Conservation (phyloP, 495 filamentous ascomycete species). For the Letharia columbiana region DNA sequence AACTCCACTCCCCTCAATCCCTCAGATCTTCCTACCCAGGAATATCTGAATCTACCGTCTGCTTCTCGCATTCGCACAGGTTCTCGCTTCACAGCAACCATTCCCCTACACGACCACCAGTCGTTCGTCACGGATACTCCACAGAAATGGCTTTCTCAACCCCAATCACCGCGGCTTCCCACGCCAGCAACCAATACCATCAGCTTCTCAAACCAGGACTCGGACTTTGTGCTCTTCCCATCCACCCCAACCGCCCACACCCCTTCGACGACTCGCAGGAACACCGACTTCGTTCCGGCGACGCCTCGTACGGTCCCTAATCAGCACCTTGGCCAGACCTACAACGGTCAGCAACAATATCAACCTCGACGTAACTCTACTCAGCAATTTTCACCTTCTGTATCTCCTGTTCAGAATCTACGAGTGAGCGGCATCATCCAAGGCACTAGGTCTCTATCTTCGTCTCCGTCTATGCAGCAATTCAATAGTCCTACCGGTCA, state of each 20-base stretch:
- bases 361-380: slow-evolving; percentile 20
- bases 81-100: slow-evolving; percentile 27
- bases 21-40: slow-evolving; percentile 27
- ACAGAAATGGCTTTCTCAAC: slow-evolving; percentile 27
- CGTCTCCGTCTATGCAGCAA: slow-evolving; percentile 23
- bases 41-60: slow-evolving; percentile 23
- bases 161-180: slow-evolving; percentile 26
- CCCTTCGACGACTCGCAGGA: slow-evolving; percentile 16
- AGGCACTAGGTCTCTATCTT: slow-evolving; percentile 20
- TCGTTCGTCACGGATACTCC: slow-evolving; percentile 28
- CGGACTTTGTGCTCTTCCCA: slow-evolving; percentile 27
- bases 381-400: slow-evolving; percentile 23
- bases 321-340: slow-evolving; percentile 18
- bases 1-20: slow-evolving; percentile 22
- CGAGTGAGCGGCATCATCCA: slow-evolving; percentile 26
- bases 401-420: slow-evolving; percentile 26
- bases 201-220: slow-evolving; percentile 15
- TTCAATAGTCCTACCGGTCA: slow-evolving; percentile 23
- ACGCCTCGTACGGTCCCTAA: slow-evolving; percentile 27
- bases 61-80: slow-evolving; percentile 21
- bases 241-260: slow-evolving; percentile 9
- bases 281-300: slow-evolving; percentile 21
- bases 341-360: slow-evolving; percentile 19
- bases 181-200: slow-evolving; percentile 18
- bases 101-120: slow-evolving; percentile 20